phyloP scores from a whole-genome alignment of 345 rosid species.

The Hibiscus trionum region DNA sequence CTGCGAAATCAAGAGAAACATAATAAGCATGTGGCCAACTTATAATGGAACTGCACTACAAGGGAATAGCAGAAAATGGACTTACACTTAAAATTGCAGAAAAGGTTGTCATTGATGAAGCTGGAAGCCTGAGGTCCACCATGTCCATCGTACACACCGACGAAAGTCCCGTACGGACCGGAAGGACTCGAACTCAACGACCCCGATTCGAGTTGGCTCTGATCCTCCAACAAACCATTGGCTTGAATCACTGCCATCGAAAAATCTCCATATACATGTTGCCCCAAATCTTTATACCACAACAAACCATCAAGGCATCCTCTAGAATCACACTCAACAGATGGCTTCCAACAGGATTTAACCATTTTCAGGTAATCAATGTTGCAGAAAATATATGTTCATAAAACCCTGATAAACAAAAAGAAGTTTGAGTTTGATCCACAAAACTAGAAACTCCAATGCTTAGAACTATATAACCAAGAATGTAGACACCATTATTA shows the following conservation, averaged over 20 bases:
- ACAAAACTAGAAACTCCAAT: conserved; percentile 8
- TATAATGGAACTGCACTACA: neutral
- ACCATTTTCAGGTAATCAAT: conserved; percentile 31
- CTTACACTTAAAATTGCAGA: conserved; percentile 58
- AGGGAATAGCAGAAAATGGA: neutral
- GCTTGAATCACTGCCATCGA: conserved; percentile 86
- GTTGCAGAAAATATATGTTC: neutral
- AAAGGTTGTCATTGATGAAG: conserved; percentile 51
- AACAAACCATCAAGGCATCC: conserved; percentile 50
- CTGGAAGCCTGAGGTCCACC: conserved; percentile 74
- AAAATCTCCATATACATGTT: conserved; percentile 58
- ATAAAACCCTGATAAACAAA: conserved; percentile 9
- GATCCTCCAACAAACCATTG: conserved; percentile 63
- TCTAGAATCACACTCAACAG: conserved; percentile 25
- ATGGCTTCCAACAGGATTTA: conserved; percentile 56
- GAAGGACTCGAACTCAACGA: conserved; percentile 33
- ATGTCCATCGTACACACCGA: conserved; percentile 85
- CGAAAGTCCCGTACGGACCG: conserved; percentile 52
- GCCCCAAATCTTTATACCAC: conserved; percentile 66
- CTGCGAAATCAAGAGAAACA: conserved; percentile 24
- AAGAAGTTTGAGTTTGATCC: conserved; percentile 14
- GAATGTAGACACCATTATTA: conserved; percentile 19
- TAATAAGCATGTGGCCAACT: neutral
- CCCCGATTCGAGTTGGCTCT: conserved; percentile 88
- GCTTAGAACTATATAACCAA: conserved; percentile 19